phyloP scores from a whole-genome alignment of 192 early-diverging fungal genomes.

The Globomyces pollinis-pini region DNA sequence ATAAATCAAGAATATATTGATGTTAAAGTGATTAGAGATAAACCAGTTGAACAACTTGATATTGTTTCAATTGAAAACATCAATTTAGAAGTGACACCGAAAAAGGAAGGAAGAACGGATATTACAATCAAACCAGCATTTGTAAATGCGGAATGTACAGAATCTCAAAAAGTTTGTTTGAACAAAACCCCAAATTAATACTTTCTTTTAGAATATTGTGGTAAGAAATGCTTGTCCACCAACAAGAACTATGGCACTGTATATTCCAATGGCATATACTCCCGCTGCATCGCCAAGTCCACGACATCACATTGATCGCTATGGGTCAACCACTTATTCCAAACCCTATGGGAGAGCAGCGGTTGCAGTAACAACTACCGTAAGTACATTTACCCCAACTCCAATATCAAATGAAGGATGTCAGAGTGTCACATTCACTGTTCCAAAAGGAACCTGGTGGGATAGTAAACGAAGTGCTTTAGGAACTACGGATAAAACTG shows the following conservation, averaged over 20 bases:
- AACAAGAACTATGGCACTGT: neutral
- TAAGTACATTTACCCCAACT: neutral
- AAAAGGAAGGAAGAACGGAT: neutral
- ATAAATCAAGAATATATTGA: no score
- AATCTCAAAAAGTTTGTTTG: neutral
- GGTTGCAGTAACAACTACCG: neutral
- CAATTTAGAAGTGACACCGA: no score
- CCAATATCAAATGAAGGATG: neutral
- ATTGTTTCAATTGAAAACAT: no score
- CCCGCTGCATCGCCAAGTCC: neutral
- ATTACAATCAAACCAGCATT: neutral
- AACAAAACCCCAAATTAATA: no score
- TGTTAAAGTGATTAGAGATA: no score
- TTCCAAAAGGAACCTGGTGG: neutral
- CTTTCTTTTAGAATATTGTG: neutral
- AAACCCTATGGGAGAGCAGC: no score
- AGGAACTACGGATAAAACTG: neutral
- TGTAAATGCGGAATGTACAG: neutral
- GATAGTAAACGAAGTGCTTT: neutral
- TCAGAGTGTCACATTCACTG: neutral
- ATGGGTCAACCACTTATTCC: neutral
- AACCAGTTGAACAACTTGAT: no score
- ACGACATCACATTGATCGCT: constrained; percentile 2
- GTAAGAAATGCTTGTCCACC: neutral
- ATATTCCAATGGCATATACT: neutral